Conservation (phyloP, 306 rosid species). For the Casuarina cunninghamiana region DNA sequence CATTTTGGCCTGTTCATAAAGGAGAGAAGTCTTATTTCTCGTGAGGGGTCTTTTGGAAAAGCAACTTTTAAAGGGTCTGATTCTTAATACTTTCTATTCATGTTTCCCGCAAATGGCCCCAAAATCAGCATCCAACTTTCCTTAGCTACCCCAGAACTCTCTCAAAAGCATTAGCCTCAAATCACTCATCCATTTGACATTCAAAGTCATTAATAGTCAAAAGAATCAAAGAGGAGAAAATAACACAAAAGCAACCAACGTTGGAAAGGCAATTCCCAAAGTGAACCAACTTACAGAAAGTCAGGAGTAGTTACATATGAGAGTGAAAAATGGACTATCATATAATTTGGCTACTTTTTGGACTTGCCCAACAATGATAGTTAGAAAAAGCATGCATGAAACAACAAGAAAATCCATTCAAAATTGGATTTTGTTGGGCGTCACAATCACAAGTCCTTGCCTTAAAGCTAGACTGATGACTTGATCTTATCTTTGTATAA, state of each 20-base stretch:
- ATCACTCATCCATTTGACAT: not conserved
- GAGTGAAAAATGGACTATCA: conserved; percentile 23
- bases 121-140: not conserved
- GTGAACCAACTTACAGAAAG: conserved; percentile 25
- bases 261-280: conserved; percentile 17
- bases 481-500: conserved; percentile 21
- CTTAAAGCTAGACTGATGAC: conserved; percentile 16
- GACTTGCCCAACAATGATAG: conserved; percentile 35
- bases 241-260: not conserved
- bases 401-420: conserved; percentile 35
- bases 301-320: conserved; percentile 8
- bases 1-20: no score
- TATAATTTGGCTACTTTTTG: conserved; percentile 32
- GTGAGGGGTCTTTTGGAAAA: no score
- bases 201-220: not conserved
- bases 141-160: not conserved
- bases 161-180: not conserved
- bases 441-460: conserved; percentile 34
- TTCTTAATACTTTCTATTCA: not conserved
- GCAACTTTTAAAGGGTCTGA: not conserved
- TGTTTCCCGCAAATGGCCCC: not conserved
- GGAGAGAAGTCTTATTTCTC: no score
- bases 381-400: conserved; percentile 29
- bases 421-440: conserved; percentile 33
- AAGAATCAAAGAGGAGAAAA: not conserved